phyloP scores from a whole-genome alignment of 352 stramenopile genomes.

The Bremia lactucae region DNA sequence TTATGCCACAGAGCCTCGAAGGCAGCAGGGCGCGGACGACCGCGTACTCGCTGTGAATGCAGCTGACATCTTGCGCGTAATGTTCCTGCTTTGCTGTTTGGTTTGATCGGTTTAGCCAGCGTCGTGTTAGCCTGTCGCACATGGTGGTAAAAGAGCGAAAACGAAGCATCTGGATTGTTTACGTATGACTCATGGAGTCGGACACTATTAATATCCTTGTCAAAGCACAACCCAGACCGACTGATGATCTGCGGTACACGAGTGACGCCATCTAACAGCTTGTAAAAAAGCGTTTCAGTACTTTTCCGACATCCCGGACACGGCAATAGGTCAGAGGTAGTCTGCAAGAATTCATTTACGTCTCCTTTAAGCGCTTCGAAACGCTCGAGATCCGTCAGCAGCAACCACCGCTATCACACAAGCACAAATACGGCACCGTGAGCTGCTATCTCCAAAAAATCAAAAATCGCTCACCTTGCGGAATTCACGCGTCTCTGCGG shows the following conservation, averaged over 20 bases:
- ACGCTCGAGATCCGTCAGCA: slow-evolving; percentile 71
- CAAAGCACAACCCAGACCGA: slow-evolving; percentile 43
- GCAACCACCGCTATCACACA: slow-evolving; percentile 48
- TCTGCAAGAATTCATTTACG: slow-evolving; percentile 60
- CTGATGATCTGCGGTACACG: slow-evolving; percentile 36
- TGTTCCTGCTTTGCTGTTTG: slow-evolving; percentile 18
- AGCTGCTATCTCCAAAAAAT: background rate
- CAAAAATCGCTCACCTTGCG: slow-evolving; percentile 42
- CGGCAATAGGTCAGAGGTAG: slow-evolving; percentile 52
- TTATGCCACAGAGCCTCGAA: slow-evolving; percentile 77
- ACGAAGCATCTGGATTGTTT: slow-evolving; percentile 46
- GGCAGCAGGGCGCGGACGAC: slow-evolving; percentile 53
- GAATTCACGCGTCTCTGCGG: slow-evolving; percentile 67
- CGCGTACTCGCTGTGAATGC: slow-evolving; percentile 65
- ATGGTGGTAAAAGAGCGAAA: slow-evolving; percentile 74
- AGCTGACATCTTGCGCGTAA: slow-evolving; percentile 55
- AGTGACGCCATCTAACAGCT: slow-evolving; percentile 35
- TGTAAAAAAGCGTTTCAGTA: slow-evolving; percentile 68
- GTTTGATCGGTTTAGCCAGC: slow-evolving; percentile 39
- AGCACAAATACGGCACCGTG: slow-evolving; percentile 6
- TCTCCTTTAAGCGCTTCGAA: slow-evolving; percentile 54
- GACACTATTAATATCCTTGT: slow-evolving; percentile 48
- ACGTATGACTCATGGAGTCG: slow-evolving; percentile 59
- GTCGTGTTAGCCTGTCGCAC: slow-evolving; percentile 48
- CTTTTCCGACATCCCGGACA: slow-evolving; percentile 73